These are phyloP conservation scores for Pestalotiopsis sp. DNA, from an alignment of 2,329 filamentous ascomycete species.

Conservation along the genomic window DNA sequence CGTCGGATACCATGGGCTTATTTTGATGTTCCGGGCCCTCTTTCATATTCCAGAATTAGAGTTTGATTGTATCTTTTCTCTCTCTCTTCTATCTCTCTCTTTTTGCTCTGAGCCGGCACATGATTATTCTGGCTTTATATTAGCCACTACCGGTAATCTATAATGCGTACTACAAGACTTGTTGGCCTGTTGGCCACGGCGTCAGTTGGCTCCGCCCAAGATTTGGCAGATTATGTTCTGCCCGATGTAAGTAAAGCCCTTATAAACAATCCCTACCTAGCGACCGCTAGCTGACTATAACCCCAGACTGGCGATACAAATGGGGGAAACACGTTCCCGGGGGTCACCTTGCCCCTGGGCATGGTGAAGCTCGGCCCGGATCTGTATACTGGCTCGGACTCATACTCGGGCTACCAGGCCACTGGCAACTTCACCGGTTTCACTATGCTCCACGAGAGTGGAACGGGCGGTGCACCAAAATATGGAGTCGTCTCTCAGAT, in stretches of 20 bases:
- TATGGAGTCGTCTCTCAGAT: constrained; percentile 68
- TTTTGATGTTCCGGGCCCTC: not conserved
- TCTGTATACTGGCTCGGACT: constrained; percentile 49
- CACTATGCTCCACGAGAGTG: constrained; percentile 67
- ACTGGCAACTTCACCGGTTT: constrained; percentile 60
- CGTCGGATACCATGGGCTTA: not conserved
- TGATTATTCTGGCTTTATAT: not conserved
- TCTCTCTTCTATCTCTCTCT: not conserved
- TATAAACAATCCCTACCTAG: not conserved
- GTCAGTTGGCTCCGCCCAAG: constrained; percentile 16
- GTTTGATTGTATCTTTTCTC: not conserved
- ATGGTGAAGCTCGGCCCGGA: constrained; percentile 55
- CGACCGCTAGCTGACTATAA: constrained; percentile 13
- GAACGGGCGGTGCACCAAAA: constrained; percentile 70
- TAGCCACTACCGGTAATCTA: not conserved
- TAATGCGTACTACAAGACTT: constrained; percentile 19
- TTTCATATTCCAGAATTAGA: not conserved
- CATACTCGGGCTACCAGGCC: constrained; percentile 55
- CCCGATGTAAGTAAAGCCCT: constrained; percentile 22
- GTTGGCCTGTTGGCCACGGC: constrained; percentile 16
- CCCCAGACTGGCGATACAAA: constrained; percentile 44
- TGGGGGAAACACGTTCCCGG: constrained; percentile 54
- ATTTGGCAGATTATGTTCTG: constrained; percentile 24
- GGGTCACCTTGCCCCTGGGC: constrained; percentile 48
- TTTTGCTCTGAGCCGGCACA: not conserved